These are phyloP conservation scores for Thozetella sp. DNA, from an alignment of 495 filamentous ascomycete species.

Conservation along the genomic window DNA sequence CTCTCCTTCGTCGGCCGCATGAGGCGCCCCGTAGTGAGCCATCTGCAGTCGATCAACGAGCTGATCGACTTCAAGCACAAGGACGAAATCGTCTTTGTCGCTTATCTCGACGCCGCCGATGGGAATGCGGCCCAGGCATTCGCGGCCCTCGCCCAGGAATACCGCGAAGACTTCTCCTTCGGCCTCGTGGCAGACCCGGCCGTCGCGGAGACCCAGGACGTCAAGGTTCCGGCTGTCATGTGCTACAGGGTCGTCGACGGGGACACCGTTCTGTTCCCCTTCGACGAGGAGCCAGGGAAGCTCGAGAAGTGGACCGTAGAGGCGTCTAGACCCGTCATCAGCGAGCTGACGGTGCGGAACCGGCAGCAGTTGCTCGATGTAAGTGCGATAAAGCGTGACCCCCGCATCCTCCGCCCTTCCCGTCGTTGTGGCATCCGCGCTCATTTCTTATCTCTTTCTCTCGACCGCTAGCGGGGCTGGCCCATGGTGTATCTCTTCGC, in stretches of 20 bases:
- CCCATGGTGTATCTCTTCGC: constrained; percentile 46
- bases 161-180: constrained; percentile 38
- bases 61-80: constrained; percentile 29
- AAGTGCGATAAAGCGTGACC: constrained; percentile 8
- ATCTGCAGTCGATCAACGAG: constrained; percentile 11
- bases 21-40: constrained; percentile 27
- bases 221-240: constrained; percentile 25
- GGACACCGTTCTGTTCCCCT: constrained; percentile 21
- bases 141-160: constrained; percentile 22
- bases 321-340: constrained; percentile 29
- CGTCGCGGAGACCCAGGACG: constrained; percentile 11
- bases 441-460: too few relatives aligned
- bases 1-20: constrained; percentile 26
- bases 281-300: constrained; percentile 17
- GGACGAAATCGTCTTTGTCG: constrained; percentile 38
- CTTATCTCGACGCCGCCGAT: constrained; percentile 25
- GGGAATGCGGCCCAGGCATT: constrained; percentile 15
- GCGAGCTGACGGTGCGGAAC: constrained; percentile 38
- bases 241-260: constrained; percentile 35
- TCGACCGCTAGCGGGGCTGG: constrained; percentile 35
- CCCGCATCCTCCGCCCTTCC: background rate
- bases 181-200: constrained; percentile 23
- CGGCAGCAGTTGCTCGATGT: constrained; percentile 35
- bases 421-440: background rate
- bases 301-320: constrained; percentile 32